These are phyloP conservation scores for Geosiphon pyriformis DNA, from an alignment of 192 early-diverging fungal species.

Conservation along the genomic window DNA sequence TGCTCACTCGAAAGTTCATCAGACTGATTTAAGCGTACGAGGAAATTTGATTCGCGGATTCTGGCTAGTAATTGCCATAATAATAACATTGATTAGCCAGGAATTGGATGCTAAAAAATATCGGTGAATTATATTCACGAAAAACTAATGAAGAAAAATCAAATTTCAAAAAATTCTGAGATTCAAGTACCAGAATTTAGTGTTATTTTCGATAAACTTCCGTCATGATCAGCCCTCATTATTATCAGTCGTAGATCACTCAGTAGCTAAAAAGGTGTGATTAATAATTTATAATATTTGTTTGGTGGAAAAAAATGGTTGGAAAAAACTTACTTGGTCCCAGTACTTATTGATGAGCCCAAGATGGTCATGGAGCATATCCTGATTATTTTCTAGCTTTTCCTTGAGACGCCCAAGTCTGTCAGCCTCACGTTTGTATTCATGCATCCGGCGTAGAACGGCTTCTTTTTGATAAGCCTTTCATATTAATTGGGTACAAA, in stretches of 20 bases:
- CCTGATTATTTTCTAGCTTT: conserved; percentile 40
- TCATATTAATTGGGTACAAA: not conserved
- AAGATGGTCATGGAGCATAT: conserved; percentile 34
- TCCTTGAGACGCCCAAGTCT: conserved; percentile 31
- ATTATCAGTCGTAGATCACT: not conserved
- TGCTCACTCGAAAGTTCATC: not conserved
- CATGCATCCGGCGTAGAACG: conserved; percentile 57
- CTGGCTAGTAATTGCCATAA: not conserved
- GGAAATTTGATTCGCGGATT: not conserved
- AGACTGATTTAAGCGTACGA: not conserved
- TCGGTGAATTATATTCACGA: not conserved
- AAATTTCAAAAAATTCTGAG: not conserved
- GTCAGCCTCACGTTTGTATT: conserved; percentile 49
- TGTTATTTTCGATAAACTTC: not conserved
- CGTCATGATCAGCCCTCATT: not conserved
- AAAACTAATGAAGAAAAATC: too few relatives aligned
- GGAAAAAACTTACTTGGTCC: conserved; percentile 32
- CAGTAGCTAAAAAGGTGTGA: not conserved
- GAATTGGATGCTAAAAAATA: not conserved
- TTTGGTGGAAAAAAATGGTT: not conserved
- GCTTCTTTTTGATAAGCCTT: conserved; percentile 52
- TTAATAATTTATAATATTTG: not conserved
- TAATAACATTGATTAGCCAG: not conserved
- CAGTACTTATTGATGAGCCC: conserved; percentile 38
- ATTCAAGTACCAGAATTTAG: conserved; percentile 2